A percentile compares a stretch with the other conserved stretches of the same genome.
These are phyloP conservation scores for Cercis canadensis DNA, from an alignment of 306 rosid genomes.

Conservation along the genomic window DNA sequence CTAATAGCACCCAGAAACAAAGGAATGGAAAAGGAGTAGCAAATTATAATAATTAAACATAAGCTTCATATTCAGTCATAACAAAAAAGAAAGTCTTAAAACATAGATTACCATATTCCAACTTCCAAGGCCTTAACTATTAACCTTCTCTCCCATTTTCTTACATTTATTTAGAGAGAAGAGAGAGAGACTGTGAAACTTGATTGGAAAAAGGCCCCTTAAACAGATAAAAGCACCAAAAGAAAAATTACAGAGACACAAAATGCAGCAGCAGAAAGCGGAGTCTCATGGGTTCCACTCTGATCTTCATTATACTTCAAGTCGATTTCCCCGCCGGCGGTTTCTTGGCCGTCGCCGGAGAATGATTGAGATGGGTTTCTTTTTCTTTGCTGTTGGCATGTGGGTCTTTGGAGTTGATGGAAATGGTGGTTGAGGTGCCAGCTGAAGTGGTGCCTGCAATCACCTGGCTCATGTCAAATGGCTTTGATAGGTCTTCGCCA, in stretches of 20 bases:
- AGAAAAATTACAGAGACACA: background rate
- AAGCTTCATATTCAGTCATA: too few relatives aligned
- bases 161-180: conserved; percentile 10
- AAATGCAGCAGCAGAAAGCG: conserved; percentile 6
- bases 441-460: background rate
- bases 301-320: background rate
- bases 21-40: too few relatives aligned
- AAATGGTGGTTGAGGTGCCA: background rate
- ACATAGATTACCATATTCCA: too few relatives aligned
- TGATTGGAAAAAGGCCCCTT: too few relatives aligned
- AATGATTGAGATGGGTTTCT: background rate
- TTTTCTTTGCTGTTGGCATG: background rate
- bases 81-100: too few relatives aligned
- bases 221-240: background rate
- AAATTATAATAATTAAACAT: too few relatives aligned
- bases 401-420: background rate
- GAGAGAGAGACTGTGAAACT: background rate
- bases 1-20: too few relatives aligned
- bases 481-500: conserved; percentile 33
- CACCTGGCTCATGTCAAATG: conserved; percentile 19
- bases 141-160: background rate
- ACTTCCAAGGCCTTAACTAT: too few relatives aligned
- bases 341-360: conserved; percentile 20
- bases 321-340: conserved; percentile 6
- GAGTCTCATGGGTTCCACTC: background rate